Conservation (phyloP, 345 rosid genomes). For the Citrus mangshanensis region DNA sequence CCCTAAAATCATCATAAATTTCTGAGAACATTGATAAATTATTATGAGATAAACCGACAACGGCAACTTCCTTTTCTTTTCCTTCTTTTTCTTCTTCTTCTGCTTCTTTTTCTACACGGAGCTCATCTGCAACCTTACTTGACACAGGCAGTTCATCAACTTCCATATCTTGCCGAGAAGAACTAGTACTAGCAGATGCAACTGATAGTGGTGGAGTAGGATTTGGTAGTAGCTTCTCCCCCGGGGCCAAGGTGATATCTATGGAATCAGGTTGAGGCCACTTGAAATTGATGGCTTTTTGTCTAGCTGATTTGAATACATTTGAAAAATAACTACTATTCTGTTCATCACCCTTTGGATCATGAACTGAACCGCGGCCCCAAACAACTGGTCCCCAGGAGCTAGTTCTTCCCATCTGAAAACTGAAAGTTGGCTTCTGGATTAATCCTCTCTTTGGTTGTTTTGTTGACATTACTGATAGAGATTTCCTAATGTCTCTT, state of each 20-base stretch:
- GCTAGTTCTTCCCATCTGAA: constrained; percentile 41
- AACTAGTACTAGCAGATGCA: constrained; percentile 40
- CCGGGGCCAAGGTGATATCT: constrained; percentile 26
- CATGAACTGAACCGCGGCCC: constrained; percentile 36
- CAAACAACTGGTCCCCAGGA: constrained; percentile 48
- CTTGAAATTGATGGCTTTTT: constrained; percentile 64
- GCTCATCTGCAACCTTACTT: constrained; percentile 41
- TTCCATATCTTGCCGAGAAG: constrained; percentile 40
- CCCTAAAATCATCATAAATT: constrained; percentile 61
- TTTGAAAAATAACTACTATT: constrained; percentile 48
- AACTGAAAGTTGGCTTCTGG: constrained; percentile 28
- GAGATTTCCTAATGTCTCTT: constrained; percentile 62
- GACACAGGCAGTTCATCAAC: constrained; percentile 54
- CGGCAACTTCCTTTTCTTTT: constrained; percentile 5
- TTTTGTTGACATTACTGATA: constrained; percentile 58
- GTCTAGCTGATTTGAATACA: constrained; percentile 66
- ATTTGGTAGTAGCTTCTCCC: constrained; percentile 26
- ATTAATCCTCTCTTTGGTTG: constrained; percentile 68
- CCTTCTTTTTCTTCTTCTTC: constrained; percentile 14
- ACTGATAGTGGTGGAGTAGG: constrained; percentile 24
- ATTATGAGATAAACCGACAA: not conserved
- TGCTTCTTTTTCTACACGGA: constrained; percentile 18
- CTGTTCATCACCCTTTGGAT: constrained; percentile 36
- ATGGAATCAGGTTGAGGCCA: constrained; percentile 69
- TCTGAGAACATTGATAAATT: constrained; percentile 23